Conservation (phyloP, 257 asterid genomes). For the Linderniella brevidens region DNA sequence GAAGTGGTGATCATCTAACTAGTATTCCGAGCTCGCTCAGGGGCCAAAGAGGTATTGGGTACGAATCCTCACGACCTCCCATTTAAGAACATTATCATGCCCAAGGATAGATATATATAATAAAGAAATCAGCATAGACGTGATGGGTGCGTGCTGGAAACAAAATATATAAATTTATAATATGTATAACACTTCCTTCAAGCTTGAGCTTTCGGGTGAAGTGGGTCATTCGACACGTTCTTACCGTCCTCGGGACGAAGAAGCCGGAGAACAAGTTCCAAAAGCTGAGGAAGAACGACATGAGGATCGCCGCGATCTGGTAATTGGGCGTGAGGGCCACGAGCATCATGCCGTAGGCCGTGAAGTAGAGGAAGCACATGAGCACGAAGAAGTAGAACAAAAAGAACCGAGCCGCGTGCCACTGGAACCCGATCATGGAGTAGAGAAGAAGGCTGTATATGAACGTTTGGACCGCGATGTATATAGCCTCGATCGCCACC, state of each 20-base stretch:
- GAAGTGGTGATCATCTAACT: no score
- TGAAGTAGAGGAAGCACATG: constrained; percentile 7
- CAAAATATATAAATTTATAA: background rate
- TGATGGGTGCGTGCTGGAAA: background rate
- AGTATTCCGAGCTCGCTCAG: no score
- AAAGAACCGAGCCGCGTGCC: constrained; percentile 3
- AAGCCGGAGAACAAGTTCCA: constrained; percentile 5
- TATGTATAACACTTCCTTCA: no score
- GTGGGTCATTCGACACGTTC: no score
- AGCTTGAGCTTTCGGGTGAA: no score
- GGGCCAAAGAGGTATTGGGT: no score
- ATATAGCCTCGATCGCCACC: constrained; percentile 1
- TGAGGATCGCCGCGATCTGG: background rate
- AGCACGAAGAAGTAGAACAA: constrained; percentile 4
- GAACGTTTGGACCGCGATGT: background rate
- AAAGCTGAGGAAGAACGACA: constrained; percentile 7
- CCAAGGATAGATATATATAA: background rate
- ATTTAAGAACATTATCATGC: background rate
- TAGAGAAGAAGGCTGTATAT: constrained; percentile 3
- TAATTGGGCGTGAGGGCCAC: constrained; percentile 4
- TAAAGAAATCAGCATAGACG: background rate
- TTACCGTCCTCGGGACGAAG: constrained; percentile 3
- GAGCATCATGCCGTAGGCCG: constrained; percentile 4
- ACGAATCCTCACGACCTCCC: no score
- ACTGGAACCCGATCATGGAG: constrained; percentile 5